These are phyloP conservation scores for Pleurotus giganteus DNA, from an alignment of 768 basidiomycete genomes.

Conservation along the genomic window DNA sequence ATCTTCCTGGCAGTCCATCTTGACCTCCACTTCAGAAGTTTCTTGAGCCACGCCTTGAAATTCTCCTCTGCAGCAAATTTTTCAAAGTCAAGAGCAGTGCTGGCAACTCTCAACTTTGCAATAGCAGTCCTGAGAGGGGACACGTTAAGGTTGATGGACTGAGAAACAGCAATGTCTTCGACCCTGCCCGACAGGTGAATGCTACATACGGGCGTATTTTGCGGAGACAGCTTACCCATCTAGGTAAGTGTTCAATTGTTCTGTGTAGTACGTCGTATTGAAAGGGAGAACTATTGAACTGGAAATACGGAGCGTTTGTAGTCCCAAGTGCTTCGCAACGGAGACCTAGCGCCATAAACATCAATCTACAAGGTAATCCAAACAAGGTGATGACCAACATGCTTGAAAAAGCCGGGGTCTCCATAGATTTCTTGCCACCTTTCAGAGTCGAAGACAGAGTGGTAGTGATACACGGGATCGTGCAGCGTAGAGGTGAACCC, in stretches of 20 bases:
- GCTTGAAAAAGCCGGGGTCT: slow-evolving; percentile 61
- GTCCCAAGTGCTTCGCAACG: slow-evolving; percentile 21
- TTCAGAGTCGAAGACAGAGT: slow-evolving; percentile 57
- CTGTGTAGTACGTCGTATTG: slow-evolving; percentile 67
- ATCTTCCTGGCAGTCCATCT: slow-evolving; percentile 23
- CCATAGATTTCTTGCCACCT: slow-evolving; percentile 60
- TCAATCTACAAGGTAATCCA: not conserved
- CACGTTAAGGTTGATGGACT: slow-evolving; percentile 28
- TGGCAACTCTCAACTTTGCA: slow-evolving; percentile 35
- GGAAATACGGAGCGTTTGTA: slow-evolving; percentile 52
- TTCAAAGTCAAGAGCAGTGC: slow-evolving; percentile 41
- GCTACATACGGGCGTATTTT: not conserved
- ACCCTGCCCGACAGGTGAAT: slow-evolving; percentile 36
- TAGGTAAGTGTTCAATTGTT: slow-evolving; percentile 52
- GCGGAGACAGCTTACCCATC: slow-evolving; percentile 34
- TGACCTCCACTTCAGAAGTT: slow-evolving; percentile 27
- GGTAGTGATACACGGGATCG: slow-evolving; percentile 60
- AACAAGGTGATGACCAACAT: slow-evolving; percentile 38
- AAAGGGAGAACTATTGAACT: slow-evolving; percentile 57
- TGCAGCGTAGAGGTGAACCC: slow-evolving; percentile 34
- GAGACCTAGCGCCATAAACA: slow-evolving; percentile 22
- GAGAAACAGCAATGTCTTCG: slow-evolving; percentile 37
- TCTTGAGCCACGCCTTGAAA: slow-evolving; percentile 32
- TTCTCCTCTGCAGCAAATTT: slow-evolving; percentile 40
- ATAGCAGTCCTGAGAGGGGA: slow-evolving; percentile 37